Percentiles rank a stretch among this genome's conserved stretches.
These are phyloP conservation scores for Vitis hybrid DNA, from an alignment of 177 flowering plant species.

Conservation along the genomic window DNA sequence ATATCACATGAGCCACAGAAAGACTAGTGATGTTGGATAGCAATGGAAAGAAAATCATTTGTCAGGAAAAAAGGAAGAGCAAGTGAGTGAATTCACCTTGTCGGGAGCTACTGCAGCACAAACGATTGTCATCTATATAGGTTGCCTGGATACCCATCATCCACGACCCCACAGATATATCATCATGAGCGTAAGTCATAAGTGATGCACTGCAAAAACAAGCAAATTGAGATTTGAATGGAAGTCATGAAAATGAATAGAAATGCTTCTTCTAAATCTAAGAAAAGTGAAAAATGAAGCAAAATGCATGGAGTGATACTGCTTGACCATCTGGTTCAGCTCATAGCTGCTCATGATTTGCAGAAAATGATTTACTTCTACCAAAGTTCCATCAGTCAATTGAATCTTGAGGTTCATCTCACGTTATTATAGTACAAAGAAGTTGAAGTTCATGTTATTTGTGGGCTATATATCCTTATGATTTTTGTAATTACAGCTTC, in stretches of 20 bases:
- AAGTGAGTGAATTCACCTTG: slow-evolving; percentile 50
- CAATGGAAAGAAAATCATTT: no score
- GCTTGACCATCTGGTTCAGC: no score
- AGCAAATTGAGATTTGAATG: background rate
- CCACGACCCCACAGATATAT: slow-evolving; percentile 93
- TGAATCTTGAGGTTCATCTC: background rate
- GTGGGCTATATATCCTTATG: no score
- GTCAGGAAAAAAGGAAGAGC: background rate
- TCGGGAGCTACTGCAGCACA: slow-evolving; percentile 75
- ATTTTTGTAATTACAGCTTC: no score
- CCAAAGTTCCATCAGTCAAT: background rate
- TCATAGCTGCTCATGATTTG: background rate
- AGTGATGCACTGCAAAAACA: slow-evolving; percentile 73
- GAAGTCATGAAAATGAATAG: background rate
- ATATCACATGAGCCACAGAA: no score
- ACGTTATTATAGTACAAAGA: background rate
- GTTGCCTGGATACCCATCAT: slow-evolving; percentile 94
- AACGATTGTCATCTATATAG: slow-evolving; percentile 77
- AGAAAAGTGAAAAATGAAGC: background rate
- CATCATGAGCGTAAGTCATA: slow-evolving; percentile 87
- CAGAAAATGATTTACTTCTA: background rate
- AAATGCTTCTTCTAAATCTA: background rate
- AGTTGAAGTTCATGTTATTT: no score
- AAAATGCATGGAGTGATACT: background rate
- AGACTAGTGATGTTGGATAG: no score